Base-by-base conservation (phyloP, 129 eudicot genomes). In the Kitagawia praeruptora region DNA sequence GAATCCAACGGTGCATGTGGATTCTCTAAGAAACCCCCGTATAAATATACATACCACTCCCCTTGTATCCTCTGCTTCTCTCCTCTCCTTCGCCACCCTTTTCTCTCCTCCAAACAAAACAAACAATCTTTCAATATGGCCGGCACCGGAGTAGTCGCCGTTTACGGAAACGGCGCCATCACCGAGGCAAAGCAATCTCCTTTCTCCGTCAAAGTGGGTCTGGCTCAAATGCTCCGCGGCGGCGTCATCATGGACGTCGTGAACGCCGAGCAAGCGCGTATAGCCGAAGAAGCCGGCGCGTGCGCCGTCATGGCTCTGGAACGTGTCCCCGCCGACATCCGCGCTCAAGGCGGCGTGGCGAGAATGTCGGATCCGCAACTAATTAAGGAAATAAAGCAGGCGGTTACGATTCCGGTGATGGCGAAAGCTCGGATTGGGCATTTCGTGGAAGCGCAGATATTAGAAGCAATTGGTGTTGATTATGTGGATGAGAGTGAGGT, bases 261-360 rank as follows among this genome's bases (percentile, higher is more conserved):
- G 0, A 75, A 75, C 45, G 78, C 78, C 31, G 78, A 75, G 8
- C 78, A 75, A 49, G 78, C 78, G 28, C 78, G 78, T 51, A 6
- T 75, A 23, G 77, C 92, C 15, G 92, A 86, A 46, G 89, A 89
- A 38, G 92, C 90, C 73, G 77, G 77, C 9, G 77, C 77, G 28
- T 73, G 77, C 54, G 77, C 77, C 39, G 77, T 73, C 4, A 73
- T 73, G 77, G 92, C 92, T 0, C 87, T 88, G 0, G 92, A 88
- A 81, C 92, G 78, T 0, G 88, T 89, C 48, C 92, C 92, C 13
- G 90, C 92, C 19, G 92, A 89, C 70, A 89, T 89, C 74, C 90
- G 92, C 6, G 90, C 90, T 5, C 92, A 89, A 56, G 92, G 92
- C 74, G 92, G 92, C 69, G 92, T 86, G 7, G 89, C 92, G 37